Conservation (phyloP, 1,284 basidiomycete species). For the Cryptococcus jaspeensis region DNA sequence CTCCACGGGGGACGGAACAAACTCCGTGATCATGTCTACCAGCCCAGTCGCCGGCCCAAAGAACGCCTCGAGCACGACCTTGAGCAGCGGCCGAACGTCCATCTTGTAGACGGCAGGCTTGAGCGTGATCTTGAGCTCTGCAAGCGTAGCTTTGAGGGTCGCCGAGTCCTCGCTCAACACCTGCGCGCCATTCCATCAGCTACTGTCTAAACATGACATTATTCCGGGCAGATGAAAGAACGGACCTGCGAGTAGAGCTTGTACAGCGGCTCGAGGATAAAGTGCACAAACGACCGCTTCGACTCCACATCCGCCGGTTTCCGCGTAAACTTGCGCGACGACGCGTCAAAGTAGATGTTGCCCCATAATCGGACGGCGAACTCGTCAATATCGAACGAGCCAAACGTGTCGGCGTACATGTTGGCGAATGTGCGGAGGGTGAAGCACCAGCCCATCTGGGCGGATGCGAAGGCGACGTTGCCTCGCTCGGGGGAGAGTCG, state of each 20-base stretch:
- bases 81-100: conserved; percentile 91
- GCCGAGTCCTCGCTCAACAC: conserved; percentile 91
- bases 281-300: conserved; percentile 88
- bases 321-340: conserved; percentile 81
- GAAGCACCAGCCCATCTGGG: conserved; percentile 97
- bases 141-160: conserved; percentile 76
- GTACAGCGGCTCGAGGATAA: conserved; percentile 94
- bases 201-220: not conserved
- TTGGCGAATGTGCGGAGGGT: conserved; percentile 91
- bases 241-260: conserved; percentile 82
- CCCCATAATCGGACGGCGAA: conserved; percentile 92
- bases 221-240: conserved; percentile 5
- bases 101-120: conserved; percentile 97
- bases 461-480: conserved; percentile 95
- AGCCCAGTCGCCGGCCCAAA: conserved; percentile 87
- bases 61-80: conserved; percentile 92
- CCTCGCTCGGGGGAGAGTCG: conserved; percentile 90
- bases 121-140: conserved; percentile 74
- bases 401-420: conserved; percentile 88
- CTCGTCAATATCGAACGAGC: conserved; percentile 56
- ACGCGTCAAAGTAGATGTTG: conserved; percentile 89
- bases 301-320: conserved; percentile 78
- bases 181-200: conserved; percentile 48
- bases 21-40: conserved; percentile 85
- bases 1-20: conserved; percentile 79